Percentiles rank a stretch among this genome's conserved stretches.
Evolutionary conservation across 495 filamentous ascomycete species (phyloP).

Genomic region (Penicillium riverlandense): DNA sequence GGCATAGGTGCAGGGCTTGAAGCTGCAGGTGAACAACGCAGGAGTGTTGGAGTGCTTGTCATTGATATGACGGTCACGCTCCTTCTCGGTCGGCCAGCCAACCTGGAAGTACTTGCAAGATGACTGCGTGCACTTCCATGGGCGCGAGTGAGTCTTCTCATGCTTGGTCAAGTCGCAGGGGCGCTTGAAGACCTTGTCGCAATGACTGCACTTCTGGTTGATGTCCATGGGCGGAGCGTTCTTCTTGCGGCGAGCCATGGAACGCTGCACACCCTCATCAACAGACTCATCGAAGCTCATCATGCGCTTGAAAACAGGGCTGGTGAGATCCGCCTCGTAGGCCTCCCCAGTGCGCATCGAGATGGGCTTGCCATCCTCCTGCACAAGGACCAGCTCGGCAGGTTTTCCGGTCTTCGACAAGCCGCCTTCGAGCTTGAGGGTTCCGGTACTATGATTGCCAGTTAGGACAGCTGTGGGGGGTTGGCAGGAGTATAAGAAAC

Average conservation of each 20-base stretch:
- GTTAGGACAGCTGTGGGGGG: background rate
- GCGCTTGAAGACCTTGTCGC: conserved; percentile 86
- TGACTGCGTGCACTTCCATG: conserved; percentile 79
- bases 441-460: conserved; percentile 49
- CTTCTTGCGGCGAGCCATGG: conserved; percentile 87
- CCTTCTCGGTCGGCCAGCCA: conserved; percentile 97
- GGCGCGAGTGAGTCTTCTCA: conserved; percentile 92
- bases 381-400: conserved; percentile 68
- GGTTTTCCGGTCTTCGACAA: conserved; percentile 69
- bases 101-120: conserved; percentile 80
- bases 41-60: conserved; percentile 86
- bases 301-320: conserved; percentile 49
- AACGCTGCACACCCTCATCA: conserved; percentile 72
- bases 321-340: conserved; percentile 34
- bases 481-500: background rate
- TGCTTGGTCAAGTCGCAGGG: conserved; percentile 93
- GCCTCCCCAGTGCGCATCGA: conserved; percentile 60
- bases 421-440: conserved; percentile 63
- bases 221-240: conserved; percentile 64
- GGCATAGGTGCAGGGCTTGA: conserved; percentile 78
- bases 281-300: conserved; percentile 44
- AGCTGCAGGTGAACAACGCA: conserved; percentile 73
- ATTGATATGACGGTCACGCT: conserved; percentile 88
- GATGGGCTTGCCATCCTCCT: conserved; percentile 62
- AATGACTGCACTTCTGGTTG: conserved; percentile 67